Base-by-base conservation (phyloP, 2,329 filamentous ascomycete genomes). In the Arthrobotrys entomopaga region DNA sequence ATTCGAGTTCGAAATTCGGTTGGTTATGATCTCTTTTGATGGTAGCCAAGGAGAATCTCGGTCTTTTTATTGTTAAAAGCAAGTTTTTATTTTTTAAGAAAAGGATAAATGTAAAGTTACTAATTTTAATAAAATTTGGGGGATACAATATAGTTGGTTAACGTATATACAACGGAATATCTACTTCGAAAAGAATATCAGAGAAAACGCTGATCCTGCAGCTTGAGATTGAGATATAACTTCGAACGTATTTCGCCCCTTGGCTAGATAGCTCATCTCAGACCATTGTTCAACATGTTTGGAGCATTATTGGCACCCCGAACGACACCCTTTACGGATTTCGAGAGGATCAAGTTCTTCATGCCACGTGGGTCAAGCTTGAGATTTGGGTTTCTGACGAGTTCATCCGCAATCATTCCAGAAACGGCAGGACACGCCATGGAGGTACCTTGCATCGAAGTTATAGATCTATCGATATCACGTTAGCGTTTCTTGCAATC, bases 371-470 rank as follows among this genome's bases (percentile, higher is more conserved):
- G 72, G 43, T 79, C 57, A 7, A 74, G 65, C 22, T 65, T 67
- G 2, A 78, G 66, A 8, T 58, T 56, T 3, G 77, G 48, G 53
- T 77, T 76, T n/a, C 72, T 64, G 3, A 71, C 65, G 6, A 79
- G 76, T 8, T 76, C 56, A 57, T 77, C 77, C 13, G 78, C 78
- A 40, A 79, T 77, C 52, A 79, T 76, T 20, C 78, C 78, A 52
- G 77, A 76, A 15, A 79, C 77, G 11, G 78, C 84, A 19, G 85
- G 85, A 63, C 82, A 82, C 5, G 84, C 84, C 86, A 84, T 84
- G 46, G 79, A 83, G 4, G 84, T 86, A 13, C 85, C 85, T 22
- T 80, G 82, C 20, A 86, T 81, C 65, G 81, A 81, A 77, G 86
- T 84, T 76, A 86, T 83, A 66, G 81, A 84, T 10, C 61, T 70